Base-by-base conservation (phyloP, 441 rosid species). In the Arabidopsis lyrata region DNA sequence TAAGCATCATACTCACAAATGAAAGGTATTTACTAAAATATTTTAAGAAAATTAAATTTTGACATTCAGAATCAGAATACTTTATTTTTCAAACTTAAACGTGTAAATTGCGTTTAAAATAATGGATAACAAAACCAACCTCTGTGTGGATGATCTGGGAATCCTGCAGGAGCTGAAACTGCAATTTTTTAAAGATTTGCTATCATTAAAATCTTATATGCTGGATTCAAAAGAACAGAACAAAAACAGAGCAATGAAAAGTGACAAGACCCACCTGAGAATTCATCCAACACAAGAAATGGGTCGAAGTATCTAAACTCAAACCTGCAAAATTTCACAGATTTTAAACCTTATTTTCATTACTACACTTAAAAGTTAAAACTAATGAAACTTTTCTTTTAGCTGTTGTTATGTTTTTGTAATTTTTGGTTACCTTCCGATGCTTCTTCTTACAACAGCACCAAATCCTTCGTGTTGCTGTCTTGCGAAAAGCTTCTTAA, bases 71-170 rank as follows among this genome's bases (percentile, higher is more conserved):
- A 5, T 44, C 8, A 14, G 5, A 14, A 5, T 12, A 6, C 9
- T 10, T 38, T 10, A 0, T 38, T 22, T 24, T 27, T 49, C 18
- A 50, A 49, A 57, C 47, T 16, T 15, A 34, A 66, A 66, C 48
- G 54, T 52, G 55, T 66, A 42, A 8, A 57, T 14, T 5, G 22
- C 35, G 50, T 38, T 12, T 36, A 38, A 3, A 13, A 57, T 36
- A 47, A 27, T 12, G 4, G 12, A 44, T 24, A 44, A 24, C n/a
- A 24, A 45, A 49, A 58, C 42, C 36, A 35, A 89, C 98, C 98
- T 93, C 96, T 88, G 32, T 93, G 98, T 45, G 98, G 98, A 79
- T 93, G 98, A 81, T 93, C 98, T 58, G 94, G 97, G 78, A 93
- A 93, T 50, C 98, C 98, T 59, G 94, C 85, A 27, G 96, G 97